Evolutionary conservation across 129 eudicot genomes (phyloP).

Genomic region (Pittosporum tobira): DNA sequence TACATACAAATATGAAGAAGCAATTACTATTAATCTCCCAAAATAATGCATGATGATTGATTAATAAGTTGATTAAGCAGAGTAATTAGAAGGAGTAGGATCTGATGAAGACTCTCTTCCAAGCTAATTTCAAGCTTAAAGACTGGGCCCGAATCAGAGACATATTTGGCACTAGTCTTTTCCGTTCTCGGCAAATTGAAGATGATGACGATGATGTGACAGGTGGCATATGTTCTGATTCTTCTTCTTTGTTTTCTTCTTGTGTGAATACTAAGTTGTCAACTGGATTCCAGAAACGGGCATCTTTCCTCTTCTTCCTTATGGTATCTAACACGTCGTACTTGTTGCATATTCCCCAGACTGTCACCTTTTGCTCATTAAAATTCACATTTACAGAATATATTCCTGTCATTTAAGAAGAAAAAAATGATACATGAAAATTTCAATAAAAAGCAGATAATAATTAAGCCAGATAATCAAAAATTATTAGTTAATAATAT

Average conservation of each 20-base stretch:
- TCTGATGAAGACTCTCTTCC: conserved; percentile 56
- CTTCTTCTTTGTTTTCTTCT: neutral
- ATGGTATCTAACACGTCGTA: conserved; percentile 52
- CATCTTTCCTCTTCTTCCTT: conserved; percentile 66
- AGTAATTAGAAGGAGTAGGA: conserved; percentile 42
- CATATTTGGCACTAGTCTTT: conserved; percentile 16
- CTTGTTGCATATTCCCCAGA: conserved; percentile 96
- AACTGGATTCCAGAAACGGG: conserved; percentile 61
- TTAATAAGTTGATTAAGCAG: neutral
- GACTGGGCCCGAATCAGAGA: conserved; percentile 29
- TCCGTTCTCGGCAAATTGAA: neutral
- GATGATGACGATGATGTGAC: conserved; percentile 14
- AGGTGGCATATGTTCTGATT: neutral
- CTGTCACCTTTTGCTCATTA: conserved; percentile 75
- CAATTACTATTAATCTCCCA: neutral
- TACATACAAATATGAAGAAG: too few species aligned
- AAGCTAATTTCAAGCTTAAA: conserved; percentile 45
- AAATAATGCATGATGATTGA: neutral
- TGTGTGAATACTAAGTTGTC: conserved; percentile 6
- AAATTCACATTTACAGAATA: conserved; percentile 73
- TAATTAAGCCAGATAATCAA: too few species aligned
- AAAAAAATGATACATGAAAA: neutral
- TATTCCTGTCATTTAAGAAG: conserved; percentile 40
- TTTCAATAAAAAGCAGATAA: too few species aligned
- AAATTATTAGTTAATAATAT: too few species aligned